phyloP scores from a whole-genome alignment of 2,329 filamentous ascomycete genomes.

The Exophiala xenobiotica region DNA sequence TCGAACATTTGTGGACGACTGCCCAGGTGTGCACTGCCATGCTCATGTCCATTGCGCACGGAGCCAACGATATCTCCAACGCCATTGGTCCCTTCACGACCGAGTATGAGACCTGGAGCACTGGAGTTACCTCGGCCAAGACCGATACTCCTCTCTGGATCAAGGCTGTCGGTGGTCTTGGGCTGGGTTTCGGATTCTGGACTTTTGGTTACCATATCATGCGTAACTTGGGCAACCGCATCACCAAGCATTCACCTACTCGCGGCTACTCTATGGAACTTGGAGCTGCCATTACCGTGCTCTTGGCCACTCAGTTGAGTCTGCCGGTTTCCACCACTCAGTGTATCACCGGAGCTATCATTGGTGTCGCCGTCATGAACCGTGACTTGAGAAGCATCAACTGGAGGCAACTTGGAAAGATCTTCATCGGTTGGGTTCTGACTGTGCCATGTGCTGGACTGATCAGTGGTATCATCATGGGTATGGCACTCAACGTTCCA shows the following conservation, averaged over 20 bases:
- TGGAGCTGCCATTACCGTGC: slow-evolving; percentile 72
- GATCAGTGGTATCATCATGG: slow-evolving; percentile 54
- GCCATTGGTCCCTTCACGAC: slow-evolving; percentile 68
- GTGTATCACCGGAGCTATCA: slow-evolving; percentile 73
- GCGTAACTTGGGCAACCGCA: slow-evolving; percentile 80
- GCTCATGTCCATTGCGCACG: slow-evolving; percentile 57
- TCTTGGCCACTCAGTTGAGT: slow-evolving; percentile 71
- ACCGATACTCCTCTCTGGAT: slow-evolving; percentile 71
- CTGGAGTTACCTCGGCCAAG: slow-evolving; percentile 62
- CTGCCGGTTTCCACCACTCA: slow-evolving; percentile 73
- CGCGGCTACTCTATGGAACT: slow-evolving; percentile 71
- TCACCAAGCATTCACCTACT: slow-evolving; percentile 65
- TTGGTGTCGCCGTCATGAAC: not conserved
- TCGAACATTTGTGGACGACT: slow-evolving; percentile 61
- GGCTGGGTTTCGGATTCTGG: slow-evolving; percentile 65
- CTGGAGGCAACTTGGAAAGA: slow-evolving; percentile 67
- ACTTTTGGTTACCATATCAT: slow-evolving; percentile 82
- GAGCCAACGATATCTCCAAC: slow-evolving; percentile 74
- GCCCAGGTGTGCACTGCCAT: slow-evolving; percentile 54
- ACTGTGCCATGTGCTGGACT: slow-evolving; percentile 63
- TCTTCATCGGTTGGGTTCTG: slow-evolving; percentile 65
- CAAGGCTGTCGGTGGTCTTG: slow-evolving; percentile 63
- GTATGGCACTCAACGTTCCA: slow-evolving; percentile 57
- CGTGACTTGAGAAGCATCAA: slow-evolving; percentile 63
- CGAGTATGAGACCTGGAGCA: slow-evolving; percentile 66